Conservation (phyloP, 2,329 filamentous ascomycete genomes). For the Pseudonectria foliicola region DNA sequence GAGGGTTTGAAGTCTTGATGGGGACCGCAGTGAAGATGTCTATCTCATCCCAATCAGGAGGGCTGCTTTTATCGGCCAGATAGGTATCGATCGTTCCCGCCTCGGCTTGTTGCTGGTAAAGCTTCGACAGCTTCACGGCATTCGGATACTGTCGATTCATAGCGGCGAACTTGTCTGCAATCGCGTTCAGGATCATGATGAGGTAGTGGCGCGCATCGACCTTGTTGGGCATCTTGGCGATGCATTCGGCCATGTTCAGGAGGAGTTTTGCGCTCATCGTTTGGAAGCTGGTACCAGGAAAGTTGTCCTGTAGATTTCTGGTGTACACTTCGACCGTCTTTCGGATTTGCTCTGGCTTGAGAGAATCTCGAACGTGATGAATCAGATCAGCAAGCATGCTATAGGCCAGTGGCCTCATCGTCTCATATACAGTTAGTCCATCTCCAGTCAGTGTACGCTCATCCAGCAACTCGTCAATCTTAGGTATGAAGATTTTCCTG, state of each 20-base stretch:
- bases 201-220: conserved; percentile 90
- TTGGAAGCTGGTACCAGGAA: conserved; percentile 96
- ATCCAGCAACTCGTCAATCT: conserved; percentile 92
- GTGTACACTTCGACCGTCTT: conserved; percentile 97
- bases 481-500: conserved; percentile 84
- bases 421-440: conserved; percentile 92
- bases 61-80: conserved; percentile 70
- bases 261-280: conserved; percentile 98
- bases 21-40: conserved; percentile 96
- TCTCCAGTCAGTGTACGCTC: conserved; percentile 92
- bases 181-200: conserved; percentile 95
- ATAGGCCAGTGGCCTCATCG: conserved; percentile 89
- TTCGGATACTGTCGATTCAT: conserved; percentile 98
- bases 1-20: conserved; percentile 88
- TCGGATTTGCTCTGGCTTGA: conserved; percentile 84
- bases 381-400: conserved; percentile 98
- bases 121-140: conserved; percentile 83
- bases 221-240: conserved; percentile 89
- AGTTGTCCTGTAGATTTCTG: conserved; percentile 88
- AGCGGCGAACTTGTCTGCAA: conserved; percentile 93
- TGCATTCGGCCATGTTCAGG: conserved; percentile 97
- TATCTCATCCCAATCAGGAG: conserved; percentile 94
- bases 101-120: conserved; percentile 63
- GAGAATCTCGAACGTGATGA: conserved; percentile 87
- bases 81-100: conserved; percentile 64